Conservation (phyloP, 768 basidiomycete genomes). For the Tylopilus cervinicoccineus region DNA sequence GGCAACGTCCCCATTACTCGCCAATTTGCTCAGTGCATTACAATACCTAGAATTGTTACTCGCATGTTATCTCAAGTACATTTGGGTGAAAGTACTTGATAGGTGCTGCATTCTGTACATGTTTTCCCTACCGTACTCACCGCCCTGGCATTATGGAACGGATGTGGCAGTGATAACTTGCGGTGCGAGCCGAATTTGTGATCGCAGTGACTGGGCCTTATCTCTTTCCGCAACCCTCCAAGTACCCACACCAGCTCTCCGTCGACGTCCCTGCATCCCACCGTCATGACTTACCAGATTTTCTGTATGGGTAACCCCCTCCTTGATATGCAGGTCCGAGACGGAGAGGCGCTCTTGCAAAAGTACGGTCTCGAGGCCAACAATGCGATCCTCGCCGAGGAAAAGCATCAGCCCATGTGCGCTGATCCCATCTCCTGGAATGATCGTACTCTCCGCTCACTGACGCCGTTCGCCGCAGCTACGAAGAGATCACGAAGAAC, state of each 20-base stretch:
- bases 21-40: constrained; percentile 25
- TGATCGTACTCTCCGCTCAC: not conserved
- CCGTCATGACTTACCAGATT: constrained; percentile 56
- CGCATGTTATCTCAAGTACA: constrained; percentile 19
- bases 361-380: constrained; percentile 92
- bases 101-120: not conserved
- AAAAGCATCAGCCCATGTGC: constrained; percentile 84
- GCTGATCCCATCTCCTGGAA: not conserved
- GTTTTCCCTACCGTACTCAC: not conserved
- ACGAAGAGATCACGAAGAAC: constrained; percentile 79
- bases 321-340: constrained; percentile 90
- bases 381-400: constrained; percentile 92
- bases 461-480: constrained; percentile 44
- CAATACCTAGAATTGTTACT: constrained; percentile 15
- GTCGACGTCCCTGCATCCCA: constrained; percentile 12
- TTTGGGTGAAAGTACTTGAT: constrained; percentile 5
- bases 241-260: constrained; percentile 6
- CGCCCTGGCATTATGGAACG: not conserved
- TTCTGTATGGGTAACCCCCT: constrained; percentile 96
- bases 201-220: not conserved
- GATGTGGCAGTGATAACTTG: not conserved
- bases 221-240: constrained; percentile 8
- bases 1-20: constrained; percentile 19
- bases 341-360: constrained; percentile 78
- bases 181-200: not conserved